Base-by-base conservation (phyloP, 164 flowering plant genomes). In the Liquidambar formosana region DNA sequence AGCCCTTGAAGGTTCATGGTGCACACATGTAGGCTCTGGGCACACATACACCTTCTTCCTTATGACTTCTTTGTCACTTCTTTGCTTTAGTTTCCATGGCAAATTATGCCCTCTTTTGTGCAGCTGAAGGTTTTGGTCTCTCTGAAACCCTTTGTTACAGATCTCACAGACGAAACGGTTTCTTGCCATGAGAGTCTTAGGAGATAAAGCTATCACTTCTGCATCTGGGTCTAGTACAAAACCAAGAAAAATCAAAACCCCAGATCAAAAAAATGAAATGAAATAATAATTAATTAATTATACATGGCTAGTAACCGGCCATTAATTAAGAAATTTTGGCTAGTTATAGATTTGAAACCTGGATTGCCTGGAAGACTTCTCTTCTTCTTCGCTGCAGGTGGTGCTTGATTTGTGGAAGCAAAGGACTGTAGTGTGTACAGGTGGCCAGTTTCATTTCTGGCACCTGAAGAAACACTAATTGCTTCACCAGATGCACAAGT, bases 311-410 rank as follows among this genome's bases (percentile, higher is more conserved):
- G n/a, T n/a, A 47, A 2, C 6, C 41, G 2, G 41, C 6, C 41
- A 33, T 33, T 33, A 33, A 33, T 16, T 47, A 47, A 11, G 10
- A 56, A 25, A 57, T 57, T 3, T 12, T 25, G 21, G 3, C 1
- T 27, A 43, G 14, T 22, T 9, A 67, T 22, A 19, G 2, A 47
- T 52, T 11, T 21, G 5, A 11, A 57, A 71, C 83, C 83, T 70
- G 83, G 83, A 64, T 80, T 77, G 25, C 83, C 83, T 15, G 80
- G 80, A 21, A 77, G 83, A 67, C 57, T 77, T 77, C 80, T 69
- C 56, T 63, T 80, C 75, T 72, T 80, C 76, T 80, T 80, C 3
- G 68, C 28, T 38, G 75, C 62, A 23, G 80, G 49, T 22, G 80
- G 49, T 22, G 78, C 25, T 41, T 66, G 76, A 64, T 68, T 63